phyloP scores from a whole-genome alignment of 179 eudicot genomes.

The Silene noctiflora region DNA sequence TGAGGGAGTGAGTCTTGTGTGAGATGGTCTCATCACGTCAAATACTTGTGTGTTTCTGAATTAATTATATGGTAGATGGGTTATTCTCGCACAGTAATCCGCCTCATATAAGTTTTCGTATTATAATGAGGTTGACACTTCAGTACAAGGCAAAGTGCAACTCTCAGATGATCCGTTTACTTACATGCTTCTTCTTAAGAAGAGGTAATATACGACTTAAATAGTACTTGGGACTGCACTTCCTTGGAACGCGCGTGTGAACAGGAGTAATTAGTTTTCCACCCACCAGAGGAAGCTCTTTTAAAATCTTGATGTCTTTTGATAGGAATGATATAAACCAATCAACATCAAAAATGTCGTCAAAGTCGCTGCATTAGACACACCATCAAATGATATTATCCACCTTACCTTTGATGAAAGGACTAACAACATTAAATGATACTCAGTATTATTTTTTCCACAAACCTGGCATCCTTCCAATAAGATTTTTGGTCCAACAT shows the following conservation, averaged over 20 bases:
- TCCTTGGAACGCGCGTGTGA: constrained; percentile 68
- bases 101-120: too few relatives aligned
- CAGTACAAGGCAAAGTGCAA: background rate
- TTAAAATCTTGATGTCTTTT: constrained; percentile 63
- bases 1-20: too few relatives aligned
- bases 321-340: constrained; percentile 62
- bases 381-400: constrained; percentile 13
- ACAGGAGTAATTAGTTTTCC: constrained; percentile 46
- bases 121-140: background rate
- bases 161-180: constrained; percentile 22
- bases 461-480: constrained; percentile 85
- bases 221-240: constrained; percentile 61
- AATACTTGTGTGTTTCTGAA: too few relatives aligned
- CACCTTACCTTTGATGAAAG: background rate
- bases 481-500: constrained; percentile 72
- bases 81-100: too few relatives aligned
- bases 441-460: background rate
- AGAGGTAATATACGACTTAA: constrained; percentile 56
- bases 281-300: constrained; percentile 51
- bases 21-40: too few relatives aligned
- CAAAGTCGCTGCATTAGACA: constrained; percentile 61
- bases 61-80: too few relatives aligned
- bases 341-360: constrained; percentile 68
- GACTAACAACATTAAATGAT: background rate
- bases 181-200: constrained; percentile 64